Evolutionary conservation across 345 rosid species (phyloP), one percentile per base, ranked within the genome.

Genomic region (Euphorbia tirucalli): DNA sequence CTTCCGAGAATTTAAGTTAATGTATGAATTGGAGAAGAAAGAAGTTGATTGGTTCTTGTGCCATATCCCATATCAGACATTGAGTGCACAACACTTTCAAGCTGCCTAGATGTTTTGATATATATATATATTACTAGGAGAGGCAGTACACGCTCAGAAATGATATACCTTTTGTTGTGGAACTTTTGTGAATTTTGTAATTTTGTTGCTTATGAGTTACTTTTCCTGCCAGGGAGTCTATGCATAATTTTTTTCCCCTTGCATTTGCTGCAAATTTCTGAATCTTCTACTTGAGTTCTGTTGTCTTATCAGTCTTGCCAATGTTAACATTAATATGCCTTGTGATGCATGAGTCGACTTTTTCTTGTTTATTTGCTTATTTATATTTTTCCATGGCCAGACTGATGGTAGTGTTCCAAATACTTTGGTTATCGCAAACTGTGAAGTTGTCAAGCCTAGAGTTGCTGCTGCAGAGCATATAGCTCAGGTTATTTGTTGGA

Each of bases 391-490:
- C 37, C 13, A 7, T 70, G 72, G 32, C 11, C 84, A 93, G 98
- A 93, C 98, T 61, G 85, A 93, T 81, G 97, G 97, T 30, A 89
- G 90, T 62, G 96, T 89, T 64, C 98, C 98, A 52, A 91, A 93
- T 82, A 91, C 98, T 28, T 84, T 93, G 80, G 97, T 93, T 57
- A 88, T 93, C 75, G 97, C 96, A 6, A 89, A 85, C 63, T 89
- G 93, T 59, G 93, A 93, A 82, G 89, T 85, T 78, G 96, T 91
- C 63, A 85, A 88, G 79, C 85, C 90, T 60, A 85, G 94, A 80
- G 97, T 93, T 78, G 91, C 95, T 39, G 92, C 95, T 71, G 90
- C 91, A 0, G 96, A 90, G 79, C 93, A 90, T 75, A 88, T 90
- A 49, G 81, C 91, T 71, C 92, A 87, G 96, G 96, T 90, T 54